Evolutionary conservation across 2,329 filamentous ascomycete genomes (phyloP), one percentile per base, ranked within the genome.

Genomic region (Colletotrichum simmondsii): DNA sequence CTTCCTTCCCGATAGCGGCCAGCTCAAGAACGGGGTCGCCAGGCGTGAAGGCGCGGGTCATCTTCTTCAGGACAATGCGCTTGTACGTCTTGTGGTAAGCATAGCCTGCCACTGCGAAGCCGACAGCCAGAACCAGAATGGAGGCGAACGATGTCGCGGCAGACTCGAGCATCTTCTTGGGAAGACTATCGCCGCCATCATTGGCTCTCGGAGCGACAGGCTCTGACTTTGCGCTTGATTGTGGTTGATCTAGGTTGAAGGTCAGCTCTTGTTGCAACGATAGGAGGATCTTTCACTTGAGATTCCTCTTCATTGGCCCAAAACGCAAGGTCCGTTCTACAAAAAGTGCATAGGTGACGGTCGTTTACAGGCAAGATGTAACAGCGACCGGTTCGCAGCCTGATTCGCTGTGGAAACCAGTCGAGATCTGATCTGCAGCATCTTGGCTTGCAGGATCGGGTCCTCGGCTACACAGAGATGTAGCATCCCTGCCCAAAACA

Each of bases 11-110:
- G 73, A 88, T 85, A 30, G 93, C 92, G 2, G 95, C 95, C 58
- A 98, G 85, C 70, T 94, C 95, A 22, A 96, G 90, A 30, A 96
- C 95, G 1, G 95, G 95, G 80, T 99, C 97, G 12, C 97, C 97
- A 1, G 95, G 95, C 71, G 93, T 89, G 82, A 99, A 99, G 28
- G 97, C 97, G 77, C 93, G 93, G 76, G 94, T 91, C 87, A 99
- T 98, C 84, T 99, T 99, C 75, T 92, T 85, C n/a, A 98, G 86
- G 32, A 98, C 95, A 68, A 97, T 84, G 83, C 92, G 89, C 85
- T 99, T 99, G 89, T 99, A 98, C 80, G 89, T 91, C 77, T 89
- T 91, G 81, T 97, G 94, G 80, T 97, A 97, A 60, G 88, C 87
- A 81, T 94, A 96, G 28, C 92, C 94, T 7, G 94, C 93, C 28